Evolutionary conservation across 148 eudicot genomes (phyloP).

Genomic region (Amaranthus palmeri): DNA sequence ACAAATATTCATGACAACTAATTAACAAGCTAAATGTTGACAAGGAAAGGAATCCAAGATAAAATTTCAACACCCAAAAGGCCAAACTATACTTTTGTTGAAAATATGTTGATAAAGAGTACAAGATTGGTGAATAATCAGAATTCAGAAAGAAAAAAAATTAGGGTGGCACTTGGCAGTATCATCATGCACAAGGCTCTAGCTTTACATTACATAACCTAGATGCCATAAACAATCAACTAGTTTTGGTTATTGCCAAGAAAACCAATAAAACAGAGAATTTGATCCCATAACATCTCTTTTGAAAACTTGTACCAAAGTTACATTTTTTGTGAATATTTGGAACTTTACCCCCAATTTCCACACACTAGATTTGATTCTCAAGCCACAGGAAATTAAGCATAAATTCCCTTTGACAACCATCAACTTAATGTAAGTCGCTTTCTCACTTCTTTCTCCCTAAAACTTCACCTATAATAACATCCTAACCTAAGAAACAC

Average conservation of each 20-base stretch:
- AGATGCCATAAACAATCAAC: conserved; percentile 5
- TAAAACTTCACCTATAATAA: conserved; percentile 1
- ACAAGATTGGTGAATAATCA: background rate
- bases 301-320: conserved; percentile 25
- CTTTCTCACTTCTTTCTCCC: background rate
- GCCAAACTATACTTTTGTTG: background rate
- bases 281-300: conserved; percentile 29
- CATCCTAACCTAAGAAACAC: background rate
- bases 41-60: background rate
- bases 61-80: conserved; percentile 5
- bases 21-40: too few relatives aligned
- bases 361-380: conserved; percentile 15
- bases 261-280: conserved; percentile 14
- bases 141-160: background rate
- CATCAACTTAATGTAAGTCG: background rate
- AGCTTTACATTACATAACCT: background rate
- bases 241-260: background rate
- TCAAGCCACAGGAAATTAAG: conserved; percentile 8
- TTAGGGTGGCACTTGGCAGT: background rate
- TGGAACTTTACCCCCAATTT: conserved; percentile 16
- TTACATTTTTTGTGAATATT: conserved; percentile 13
- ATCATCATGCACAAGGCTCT: background rate
- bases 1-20: too few relatives aligned
- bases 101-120: background rate
- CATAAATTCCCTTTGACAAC: conserved; percentile 19